These are phyloP conservation scores for Solanum arcanum DNA, from an alignment of 257 asterid genomes.

Conservation along the genomic window DNA sequence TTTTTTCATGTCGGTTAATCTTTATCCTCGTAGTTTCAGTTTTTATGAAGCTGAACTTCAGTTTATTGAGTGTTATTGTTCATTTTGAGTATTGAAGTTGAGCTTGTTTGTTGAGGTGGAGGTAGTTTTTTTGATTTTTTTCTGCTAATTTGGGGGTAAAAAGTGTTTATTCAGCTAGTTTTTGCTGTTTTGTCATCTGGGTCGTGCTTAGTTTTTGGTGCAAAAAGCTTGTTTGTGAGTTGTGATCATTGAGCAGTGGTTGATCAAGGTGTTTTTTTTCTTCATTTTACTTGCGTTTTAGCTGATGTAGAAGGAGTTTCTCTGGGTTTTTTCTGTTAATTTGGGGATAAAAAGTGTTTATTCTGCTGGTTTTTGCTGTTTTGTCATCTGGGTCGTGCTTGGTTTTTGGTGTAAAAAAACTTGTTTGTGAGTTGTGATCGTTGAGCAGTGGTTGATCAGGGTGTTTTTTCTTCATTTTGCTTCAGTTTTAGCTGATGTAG, in stretches of 20 bases:
- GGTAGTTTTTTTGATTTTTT: not conserved
- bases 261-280: not conserved
- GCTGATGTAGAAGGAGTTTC: too few relatives aligned
- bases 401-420: not conserved
- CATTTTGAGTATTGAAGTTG: not conserved
- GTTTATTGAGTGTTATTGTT: not conserved
- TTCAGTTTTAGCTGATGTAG: too few relatives aligned
- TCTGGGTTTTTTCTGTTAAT: not conserved
- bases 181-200: not conserved
- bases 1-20: slow-evolving; percentile 10
- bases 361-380: not conserved
- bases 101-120: not conserved
- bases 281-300: too few relatives aligned
- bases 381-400: not conserved
- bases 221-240: not conserved
- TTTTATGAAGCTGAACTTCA: slow-evolving; percentile 2
- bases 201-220: not conserved
- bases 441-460: not conserved
- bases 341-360: not conserved
- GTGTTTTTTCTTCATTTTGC: too few relatives aligned
- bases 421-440: not conserved
- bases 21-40: not conserved
- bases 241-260: not conserved
- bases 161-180: not conserved
- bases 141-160: not conserved